Conservation (phyloP, 768 basidiomycete species). For the Guyanaporus albipodus region DNA sequence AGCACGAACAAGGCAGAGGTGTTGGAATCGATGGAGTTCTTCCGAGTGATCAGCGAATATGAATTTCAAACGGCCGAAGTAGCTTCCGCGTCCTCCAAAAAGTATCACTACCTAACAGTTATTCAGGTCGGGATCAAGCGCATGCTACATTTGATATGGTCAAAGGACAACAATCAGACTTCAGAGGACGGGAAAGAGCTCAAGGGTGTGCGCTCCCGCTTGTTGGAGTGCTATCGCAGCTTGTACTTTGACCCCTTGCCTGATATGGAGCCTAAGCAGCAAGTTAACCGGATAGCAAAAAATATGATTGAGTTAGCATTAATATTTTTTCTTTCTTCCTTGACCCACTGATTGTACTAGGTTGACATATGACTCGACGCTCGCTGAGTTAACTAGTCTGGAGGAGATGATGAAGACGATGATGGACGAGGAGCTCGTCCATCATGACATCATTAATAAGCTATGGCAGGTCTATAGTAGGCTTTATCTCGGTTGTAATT, state of each 20-base stretch:
- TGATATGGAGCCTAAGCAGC: constrained; percentile 73
- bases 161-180: constrained; percentile 84
- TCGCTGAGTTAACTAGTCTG: constrained; percentile 92
- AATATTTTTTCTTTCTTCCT: not conserved
- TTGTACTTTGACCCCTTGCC: constrained; percentile 86
- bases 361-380: constrained; percentile 84
- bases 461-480: constrained; percentile 96
- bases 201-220: constrained; percentile 81
- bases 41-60: constrained; percentile 77
- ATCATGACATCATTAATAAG: constrained; percentile 80
- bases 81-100: too few relatives aligned
- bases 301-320: constrained; percentile 89
- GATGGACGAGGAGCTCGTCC: constrained; percentile 86
- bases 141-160: constrained; percentile 97
- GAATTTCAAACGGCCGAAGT: constrained; percentile 77
- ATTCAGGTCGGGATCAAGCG: constrained; percentile 83
- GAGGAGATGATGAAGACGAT: constrained; percentile 97
- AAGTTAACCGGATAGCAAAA: constrained; percentile 89
- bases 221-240: constrained; percentile 83
- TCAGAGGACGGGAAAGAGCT: constrained; percentile 74
- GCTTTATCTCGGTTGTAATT: constrained; percentile 23
- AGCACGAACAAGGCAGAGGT: constrained; percentile 84
- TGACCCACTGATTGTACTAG: constrained; percentile 37
- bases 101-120: too few relatives aligned
- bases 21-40: constrained; percentile 85